Evolutionary conservation across 805 yeast species (phyloP).

Genomic region (Sugiyamaella valdiviana): DNA sequence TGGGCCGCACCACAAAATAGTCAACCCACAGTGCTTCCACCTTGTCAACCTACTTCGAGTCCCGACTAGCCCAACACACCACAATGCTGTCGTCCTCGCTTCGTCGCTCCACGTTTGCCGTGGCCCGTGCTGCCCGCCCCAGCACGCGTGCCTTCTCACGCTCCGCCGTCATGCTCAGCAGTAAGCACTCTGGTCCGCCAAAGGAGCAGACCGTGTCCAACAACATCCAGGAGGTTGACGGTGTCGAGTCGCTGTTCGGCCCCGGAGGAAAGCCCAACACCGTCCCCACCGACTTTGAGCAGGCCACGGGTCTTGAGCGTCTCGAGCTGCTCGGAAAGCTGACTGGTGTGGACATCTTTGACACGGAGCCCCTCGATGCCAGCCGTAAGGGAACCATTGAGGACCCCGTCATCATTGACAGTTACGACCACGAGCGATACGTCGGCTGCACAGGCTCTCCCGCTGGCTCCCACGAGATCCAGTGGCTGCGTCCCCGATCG

Average conservation of each 20-base stretch:
- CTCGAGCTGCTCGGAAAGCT: constrained; percentile 87
- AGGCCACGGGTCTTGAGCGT: constrained; percentile 98
- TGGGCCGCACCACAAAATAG: not conserved
- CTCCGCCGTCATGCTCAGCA: not conserved
- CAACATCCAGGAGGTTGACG: constrained; percentile 69
- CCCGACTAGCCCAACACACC: not conserved
- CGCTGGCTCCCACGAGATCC: constrained; percentile 81
- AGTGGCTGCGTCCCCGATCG: constrained; percentile 87
- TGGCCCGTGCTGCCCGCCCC: constrained; percentile 4
- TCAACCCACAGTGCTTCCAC: not conserved
- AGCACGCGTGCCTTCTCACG: constrained; percentile 4
- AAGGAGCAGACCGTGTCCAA: constrained; percentile 44
- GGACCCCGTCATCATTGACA: constrained; percentile 84
- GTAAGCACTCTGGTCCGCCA: constrained; percentile 43
- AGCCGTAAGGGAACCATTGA: constrained; percentile 86
- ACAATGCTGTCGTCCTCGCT: constrained; percentile 5
- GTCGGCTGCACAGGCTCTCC: constrained; percentile 98
- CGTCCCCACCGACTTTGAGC: constrained; percentile 90
- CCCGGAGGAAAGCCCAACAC: constrained; percentile 80
- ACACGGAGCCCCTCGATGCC: constrained; percentile 78
- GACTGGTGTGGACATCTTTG: constrained; percentile 89
- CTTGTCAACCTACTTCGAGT: not conserved
- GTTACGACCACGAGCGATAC: constrained; percentile 87
- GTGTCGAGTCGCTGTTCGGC: constrained; percentile 74
- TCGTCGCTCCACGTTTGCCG: constrained; percentile 1